Percentiles rank a stretch among this genome's conserved stretches.
phyloP scores from a whole-genome alignment of 345 rosid species.

The Hypericum androsaemum region DNA sequence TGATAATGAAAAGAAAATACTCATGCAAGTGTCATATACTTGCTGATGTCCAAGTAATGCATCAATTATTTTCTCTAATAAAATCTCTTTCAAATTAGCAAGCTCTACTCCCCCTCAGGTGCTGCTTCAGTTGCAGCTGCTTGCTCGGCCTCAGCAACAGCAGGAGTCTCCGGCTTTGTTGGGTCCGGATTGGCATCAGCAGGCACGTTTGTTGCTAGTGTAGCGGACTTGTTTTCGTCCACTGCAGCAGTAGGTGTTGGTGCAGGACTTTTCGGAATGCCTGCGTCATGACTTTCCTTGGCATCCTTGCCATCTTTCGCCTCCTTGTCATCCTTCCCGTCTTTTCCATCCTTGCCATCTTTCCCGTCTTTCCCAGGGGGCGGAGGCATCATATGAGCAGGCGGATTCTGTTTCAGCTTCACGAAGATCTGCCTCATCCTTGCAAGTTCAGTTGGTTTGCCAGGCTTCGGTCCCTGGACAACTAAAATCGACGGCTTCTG shows the following conservation, averaged over 20 bases:
- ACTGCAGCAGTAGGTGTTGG: slow-evolving; percentile 17
- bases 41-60: too few species aligned
- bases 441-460: slow-evolving; percentile 75
- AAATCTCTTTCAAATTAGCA: neutral
- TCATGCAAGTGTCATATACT: too few species aligned
- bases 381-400: slow-evolving; percentile 88
- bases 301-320: slow-evolving; percentile 27
- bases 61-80: too few species aligned
- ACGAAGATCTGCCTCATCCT: slow-evolving; percentile 79
- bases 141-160: slow-evolving; percentile 22
- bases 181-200: slow-evolving; percentile 21
- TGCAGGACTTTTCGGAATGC: slow-evolving; percentile 11
- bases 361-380: slow-evolving; percentile 22
- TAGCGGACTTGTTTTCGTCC: slow-evolving; percentile 18
- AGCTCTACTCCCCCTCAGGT: slow-evolving; percentile 10
- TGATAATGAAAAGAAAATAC: too few species aligned
- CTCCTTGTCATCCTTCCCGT: slow-evolving; percentile 19
- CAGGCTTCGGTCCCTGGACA: slow-evolving; percentile 91
- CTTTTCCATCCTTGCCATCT: slow-evolving; percentile 41
- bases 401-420: slow-evolving; percentile 78
- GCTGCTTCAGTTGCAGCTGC: slow-evolving; percentile 21
- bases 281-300: too few species aligned
- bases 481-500: slow-evolving; percentile 53
- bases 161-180: slow-evolving; percentile 23
- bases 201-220: slow-evolving; percentile 29